A percentile compares a stretch with the other conserved stretches of the same genome.
These are phyloP conservation scores for Blastobotrys illinoisensis DNA, from an alignment of 1,139 yeast genomes.

Conservation along the genomic window DNA sequence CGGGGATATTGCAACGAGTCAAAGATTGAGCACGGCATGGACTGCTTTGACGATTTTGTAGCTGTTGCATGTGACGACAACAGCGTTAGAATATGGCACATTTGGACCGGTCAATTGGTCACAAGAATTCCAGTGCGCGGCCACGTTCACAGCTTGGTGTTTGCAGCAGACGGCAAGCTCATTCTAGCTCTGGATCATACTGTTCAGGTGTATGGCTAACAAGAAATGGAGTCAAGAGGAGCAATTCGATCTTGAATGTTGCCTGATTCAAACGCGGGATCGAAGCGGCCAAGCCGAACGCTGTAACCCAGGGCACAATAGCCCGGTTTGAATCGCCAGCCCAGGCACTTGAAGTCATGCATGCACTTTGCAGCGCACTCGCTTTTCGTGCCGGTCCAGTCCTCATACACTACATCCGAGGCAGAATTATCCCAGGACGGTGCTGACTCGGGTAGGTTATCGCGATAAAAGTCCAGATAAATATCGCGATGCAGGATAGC, in stretches of 20 bases:
- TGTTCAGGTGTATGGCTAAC: not conserved
- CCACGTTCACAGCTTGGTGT: not conserved
- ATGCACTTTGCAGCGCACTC: constrained; percentile 5
- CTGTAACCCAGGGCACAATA: constrained; percentile 9
- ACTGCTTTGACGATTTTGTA: not conserved
- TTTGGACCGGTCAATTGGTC: not conserved
- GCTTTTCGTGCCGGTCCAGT: not conserved
- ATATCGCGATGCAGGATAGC: constrained; percentile 26
- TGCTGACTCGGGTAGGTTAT: constrained; percentile 23
- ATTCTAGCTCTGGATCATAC: not conserved
- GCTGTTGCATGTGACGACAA: not conserved
- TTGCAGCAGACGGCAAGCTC: not conserved
- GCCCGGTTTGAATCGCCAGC: constrained; percentile 6
- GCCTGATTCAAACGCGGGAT: constrained; percentile 2
- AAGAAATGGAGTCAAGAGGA: not conserved
- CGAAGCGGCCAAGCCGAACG: constrained; percentile 10
- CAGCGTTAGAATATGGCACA: not conserved
- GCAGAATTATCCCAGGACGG: constrained; percentile 28
- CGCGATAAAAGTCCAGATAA: constrained; percentile 30
- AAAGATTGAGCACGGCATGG: not conserved
- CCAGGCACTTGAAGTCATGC: constrained; percentile 1
- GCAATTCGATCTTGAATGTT: not conserved
- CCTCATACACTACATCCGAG: constrained; percentile 12
- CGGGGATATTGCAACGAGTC: not conserved
- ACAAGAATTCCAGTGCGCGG: not conserved